A percentile compares a stretch with the other conserved stretches of the same genome.
These are phyloP conservation scores for Purshia tridentata DNA, from an alignment of 306 rosid genomes.

Conservation along the genomic window DNA sequence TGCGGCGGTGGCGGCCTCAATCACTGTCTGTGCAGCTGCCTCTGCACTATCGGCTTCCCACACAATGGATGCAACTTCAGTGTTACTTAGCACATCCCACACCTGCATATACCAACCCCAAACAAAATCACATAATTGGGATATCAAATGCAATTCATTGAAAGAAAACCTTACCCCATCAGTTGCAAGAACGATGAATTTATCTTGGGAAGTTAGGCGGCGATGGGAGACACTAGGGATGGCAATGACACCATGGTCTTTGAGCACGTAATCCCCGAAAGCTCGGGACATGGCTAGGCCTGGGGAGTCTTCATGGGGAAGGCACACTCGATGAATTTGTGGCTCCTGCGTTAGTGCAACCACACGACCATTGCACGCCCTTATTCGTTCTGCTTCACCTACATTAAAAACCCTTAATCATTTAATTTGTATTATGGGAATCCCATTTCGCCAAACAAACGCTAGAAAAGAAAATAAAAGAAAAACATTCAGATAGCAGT, in stretches of 20 bases:
- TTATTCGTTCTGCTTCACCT: slow-evolving; percentile 67
- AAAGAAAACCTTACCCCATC: slow-evolving; percentile 50
- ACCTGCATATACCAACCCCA: slow-evolving; percentile 35
- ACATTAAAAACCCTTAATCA: neutral
- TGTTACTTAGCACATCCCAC: slow-evolving; percentile 73
- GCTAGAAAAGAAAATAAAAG: neutral
- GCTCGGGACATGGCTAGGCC: slow-evolving; percentile 88
- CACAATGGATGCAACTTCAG: slow-evolving; percentile 54
- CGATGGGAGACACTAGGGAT: slow-evolving; percentile 51
- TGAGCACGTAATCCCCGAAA: slow-evolving; percentile 75
- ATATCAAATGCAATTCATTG: neutral
- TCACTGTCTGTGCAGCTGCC: slow-evolving; percentile 57
- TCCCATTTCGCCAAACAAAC: no score
- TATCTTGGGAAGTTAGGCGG: slow-evolving; percentile 44
- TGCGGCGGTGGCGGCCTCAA: slow-evolving; percentile 51
- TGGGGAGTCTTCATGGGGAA: slow-evolving; percentile 47
- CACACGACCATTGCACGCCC: slow-evolving; percentile 57
- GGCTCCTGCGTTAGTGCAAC: slow-evolving; percentile 54
- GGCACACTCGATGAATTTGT: slow-evolving; percentile 65
- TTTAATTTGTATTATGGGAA: neutral
- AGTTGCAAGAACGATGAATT: slow-evolving; percentile 62
- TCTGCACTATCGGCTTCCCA: slow-evolving; percentile 51
- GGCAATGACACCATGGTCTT: slow-evolving; percentile 66
- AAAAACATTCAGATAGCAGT: neutral
- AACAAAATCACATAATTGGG: neutral